A percentile compares a stretch with the other conserved stretches of the same genome.
Evolutionary conservation across 2,329 filamentous ascomycete species (phyloP).

Genomic region (Metarhizium album): DNA sequence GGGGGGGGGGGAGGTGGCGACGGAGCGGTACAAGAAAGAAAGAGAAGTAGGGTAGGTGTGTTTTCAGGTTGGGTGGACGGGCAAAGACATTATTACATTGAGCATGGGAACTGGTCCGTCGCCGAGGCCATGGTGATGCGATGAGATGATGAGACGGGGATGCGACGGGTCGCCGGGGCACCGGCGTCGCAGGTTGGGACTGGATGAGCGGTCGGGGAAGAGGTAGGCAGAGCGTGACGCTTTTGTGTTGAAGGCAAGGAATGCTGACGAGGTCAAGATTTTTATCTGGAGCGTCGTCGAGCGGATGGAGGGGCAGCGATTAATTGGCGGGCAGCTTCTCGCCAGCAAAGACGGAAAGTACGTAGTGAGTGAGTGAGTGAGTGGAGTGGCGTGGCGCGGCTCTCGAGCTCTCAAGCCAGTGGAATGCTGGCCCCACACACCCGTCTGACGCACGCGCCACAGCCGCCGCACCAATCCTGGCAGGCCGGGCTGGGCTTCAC

Average conservation of each 20-base stretch:
- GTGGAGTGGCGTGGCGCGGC: no score
- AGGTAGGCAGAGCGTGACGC: neutral
- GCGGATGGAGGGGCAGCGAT: neutral
- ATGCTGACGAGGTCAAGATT: slow-evolving; percentile 6
- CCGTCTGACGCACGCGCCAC: no score
- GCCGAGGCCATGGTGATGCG: slow-evolving; percentile 4
- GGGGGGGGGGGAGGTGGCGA: slow-evolving; percentile 15
- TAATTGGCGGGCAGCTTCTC: no score
- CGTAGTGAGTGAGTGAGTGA: no score
- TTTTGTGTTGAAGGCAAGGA: slow-evolving; percentile 3
- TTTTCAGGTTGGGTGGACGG: slow-evolving; percentile 4
- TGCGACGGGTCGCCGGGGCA: neutral
- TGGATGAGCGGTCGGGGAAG: neutral
- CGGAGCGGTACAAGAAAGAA: no score
- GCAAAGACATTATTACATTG: slow-evolving; percentile 7
- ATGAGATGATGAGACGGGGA: neutral
- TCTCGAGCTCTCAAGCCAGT: no score
- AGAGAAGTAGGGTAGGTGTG: slow-evolving; percentile 23
- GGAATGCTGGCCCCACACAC: no score
- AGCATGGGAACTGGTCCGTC: slow-evolving; percentile 5
- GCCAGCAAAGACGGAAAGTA: no score
- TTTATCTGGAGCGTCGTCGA: neutral
- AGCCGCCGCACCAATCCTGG: no score
- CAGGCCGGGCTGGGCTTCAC: no score
- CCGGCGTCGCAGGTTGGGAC: neutral